Evolutionary conservation across 1,139 yeast species (phyloP).

Genomic region (Geotrichum siamense): DNA sequence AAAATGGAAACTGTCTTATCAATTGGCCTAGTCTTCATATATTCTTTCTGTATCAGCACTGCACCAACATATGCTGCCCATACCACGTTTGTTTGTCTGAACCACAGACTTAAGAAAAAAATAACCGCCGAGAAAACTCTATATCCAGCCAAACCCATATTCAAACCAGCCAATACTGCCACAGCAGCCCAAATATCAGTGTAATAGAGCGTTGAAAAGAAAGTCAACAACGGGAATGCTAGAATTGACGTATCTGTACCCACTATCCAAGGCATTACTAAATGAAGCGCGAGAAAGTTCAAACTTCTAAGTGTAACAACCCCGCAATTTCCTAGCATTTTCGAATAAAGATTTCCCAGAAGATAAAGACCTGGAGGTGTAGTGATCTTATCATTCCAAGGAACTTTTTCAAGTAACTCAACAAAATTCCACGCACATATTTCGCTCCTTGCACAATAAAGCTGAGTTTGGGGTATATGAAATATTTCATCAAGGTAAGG

Average conservation of each 20-base stretch:
- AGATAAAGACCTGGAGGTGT: conserved; percentile 92
- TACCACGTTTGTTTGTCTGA: conserved; percentile 85
- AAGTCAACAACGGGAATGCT: conserved; percentile 60
- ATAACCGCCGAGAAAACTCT: conserved; percentile 22
- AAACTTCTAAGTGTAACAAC: conserved; percentile 46
- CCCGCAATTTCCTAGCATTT: conserved; percentile 25
- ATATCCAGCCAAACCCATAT: conserved; percentile 29
- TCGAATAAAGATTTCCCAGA: conserved; percentile 46
- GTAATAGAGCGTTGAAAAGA: conserved; percentile 72
- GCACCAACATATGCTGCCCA: conserved; percentile 64
- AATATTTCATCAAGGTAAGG: conserved; percentile 63
- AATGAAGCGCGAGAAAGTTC: conserved; percentile 57
- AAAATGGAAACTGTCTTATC: not conserved
- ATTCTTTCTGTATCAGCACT: conserved; percentile 16
- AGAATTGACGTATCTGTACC: conserved; percentile 41
- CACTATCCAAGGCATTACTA: conserved; percentile 44
- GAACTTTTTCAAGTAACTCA: conserved; percentile 7
- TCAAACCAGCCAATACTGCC: conserved; percentile 48
- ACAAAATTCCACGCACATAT: conserved; percentile 34
- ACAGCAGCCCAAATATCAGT: conserved; percentile 92
- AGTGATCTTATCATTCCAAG: conserved; percentile 87
- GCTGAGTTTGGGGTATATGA: conserved; percentile 72
- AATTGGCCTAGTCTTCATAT: conserved; percentile 1
- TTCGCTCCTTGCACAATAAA: conserved; percentile 49
- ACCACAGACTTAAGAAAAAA: conserved; percentile 40